These are phyloP conservation scores for Papiliotrema fonsecae DNA, from an alignment of 1,284 basidiomycete species.

Conservation along the genomic window DNA sequence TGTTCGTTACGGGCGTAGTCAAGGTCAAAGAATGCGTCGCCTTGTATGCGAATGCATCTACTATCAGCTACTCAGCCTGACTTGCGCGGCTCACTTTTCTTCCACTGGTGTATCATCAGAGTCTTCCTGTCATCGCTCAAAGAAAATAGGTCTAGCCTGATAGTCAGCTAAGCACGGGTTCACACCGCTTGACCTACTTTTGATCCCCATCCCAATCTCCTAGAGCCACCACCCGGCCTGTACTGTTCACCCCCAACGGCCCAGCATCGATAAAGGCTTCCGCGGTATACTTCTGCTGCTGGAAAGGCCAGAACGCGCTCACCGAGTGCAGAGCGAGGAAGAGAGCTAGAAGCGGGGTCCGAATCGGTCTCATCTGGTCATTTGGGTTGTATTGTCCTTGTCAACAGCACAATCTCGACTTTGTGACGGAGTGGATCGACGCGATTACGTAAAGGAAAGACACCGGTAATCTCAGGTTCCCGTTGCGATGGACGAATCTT, in stretches of 20 bases:
- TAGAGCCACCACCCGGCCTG: slow-evolving; percentile 70
- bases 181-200: slow-evolving; percentile 58
- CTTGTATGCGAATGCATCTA: slow-evolving; percentile 51
- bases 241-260: slow-evolving; percentile 64
- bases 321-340: background rate
- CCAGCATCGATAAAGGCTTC: slow-evolving; percentile 80
- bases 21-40: slow-evolving; percentile 30
- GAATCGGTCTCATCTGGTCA: background rate
- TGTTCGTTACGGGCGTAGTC: slow-evolving; percentile 53
- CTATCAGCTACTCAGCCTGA: slow-evolving; percentile 7
- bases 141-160: slow-evolving; percentile 74
- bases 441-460: background rate
- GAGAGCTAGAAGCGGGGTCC: background rate
- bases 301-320: slow-evolving; percentile 65
- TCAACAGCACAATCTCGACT: background rate
- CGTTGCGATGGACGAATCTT: too few relatives aligned
- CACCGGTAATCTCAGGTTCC: too few relatives aligned
- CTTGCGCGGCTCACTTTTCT: slow-evolving; percentile 59
- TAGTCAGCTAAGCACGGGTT: background rate
- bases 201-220: slow-evolving; percentile 96
- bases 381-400: background rate
- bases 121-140: slow-evolving; percentile 68
- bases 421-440: background rate
- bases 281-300: slow-evolving; percentile 75
- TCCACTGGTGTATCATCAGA: slow-evolving; percentile 74